Evolutionary conservation across 2,329 filamentous ascomycete species (phyloP).

Genomic region (Setomelanomma holmii): DNA sequence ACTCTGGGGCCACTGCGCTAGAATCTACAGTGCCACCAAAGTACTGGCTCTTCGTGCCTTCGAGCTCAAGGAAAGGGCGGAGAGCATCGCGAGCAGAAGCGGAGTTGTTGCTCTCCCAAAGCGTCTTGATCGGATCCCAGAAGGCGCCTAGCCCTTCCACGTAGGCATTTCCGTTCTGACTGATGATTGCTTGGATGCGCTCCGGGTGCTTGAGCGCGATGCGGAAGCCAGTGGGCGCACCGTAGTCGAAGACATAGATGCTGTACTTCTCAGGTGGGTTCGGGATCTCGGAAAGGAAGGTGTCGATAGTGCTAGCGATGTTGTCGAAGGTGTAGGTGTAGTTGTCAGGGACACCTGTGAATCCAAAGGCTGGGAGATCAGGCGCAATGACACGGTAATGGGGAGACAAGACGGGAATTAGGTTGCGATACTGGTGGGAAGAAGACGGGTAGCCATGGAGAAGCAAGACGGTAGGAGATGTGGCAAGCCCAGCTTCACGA

Average conservation of each 20-base stretch:
- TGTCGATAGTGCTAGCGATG: conserved; percentile 56
- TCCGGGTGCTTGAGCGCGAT: conserved; percentile 60
- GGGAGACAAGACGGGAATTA: conserved; percentile 53
- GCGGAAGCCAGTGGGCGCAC: conserved; percentile 63
- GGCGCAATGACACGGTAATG: conserved; percentile 61
- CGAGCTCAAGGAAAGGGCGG: conserved; percentile 17
- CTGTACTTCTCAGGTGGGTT: conserved; percentile 56
- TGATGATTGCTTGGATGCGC: conserved; percentile 60
- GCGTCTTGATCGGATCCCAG: conserved; percentile 58
- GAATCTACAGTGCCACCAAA: conserved; percentile 48
- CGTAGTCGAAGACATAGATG: conserved; percentile 70
- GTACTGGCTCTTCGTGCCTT: conserved; percentile 53
- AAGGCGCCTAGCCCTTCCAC: conserved; percentile 60
- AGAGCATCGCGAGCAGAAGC: conserved; percentile 20
- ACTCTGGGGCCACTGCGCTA: conserved; percentile 52
- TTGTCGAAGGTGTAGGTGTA: conserved; percentile 64
- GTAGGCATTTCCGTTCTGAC: conserved; percentile 70
- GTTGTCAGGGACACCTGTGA: conserved; percentile 55
- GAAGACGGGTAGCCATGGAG: conserved; percentile 58
- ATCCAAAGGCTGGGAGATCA: conserved; percentile 67
- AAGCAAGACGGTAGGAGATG: conserved; percentile 52
- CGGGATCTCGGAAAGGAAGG: conserved; percentile 58
- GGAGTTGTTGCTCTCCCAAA: conserved; percentile 51
- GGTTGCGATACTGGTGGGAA: conserved; percentile 54
- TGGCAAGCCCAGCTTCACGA: conserved; percentile 42